Conservation (phyloP, 768 basidiomycete genomes). For the Leccinum ochraceum region DNA sequence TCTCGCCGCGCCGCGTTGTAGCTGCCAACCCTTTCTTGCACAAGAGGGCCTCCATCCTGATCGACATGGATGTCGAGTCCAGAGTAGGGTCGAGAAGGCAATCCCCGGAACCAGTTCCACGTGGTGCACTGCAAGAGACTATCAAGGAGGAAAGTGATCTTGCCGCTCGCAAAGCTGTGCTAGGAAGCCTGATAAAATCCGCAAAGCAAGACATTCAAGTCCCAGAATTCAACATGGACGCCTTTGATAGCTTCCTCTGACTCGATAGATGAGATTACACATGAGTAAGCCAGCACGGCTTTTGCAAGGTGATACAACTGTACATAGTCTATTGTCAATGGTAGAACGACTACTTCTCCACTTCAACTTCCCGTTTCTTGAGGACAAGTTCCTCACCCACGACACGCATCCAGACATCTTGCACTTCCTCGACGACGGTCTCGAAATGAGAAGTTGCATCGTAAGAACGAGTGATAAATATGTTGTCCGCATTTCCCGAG, state of each 20-base stretch:
- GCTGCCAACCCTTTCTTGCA: slow-evolving; percentile 53
- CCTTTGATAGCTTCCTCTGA: slow-evolving; percentile 46
- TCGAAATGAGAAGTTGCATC: slow-evolving; percentile 99
- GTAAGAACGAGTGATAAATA: slow-evolving; percentile 97
- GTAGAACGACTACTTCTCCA: slow-evolving; percentile 42
- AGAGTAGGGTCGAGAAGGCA: slow-evolving; percentile 55
- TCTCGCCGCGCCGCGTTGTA: slow-evolving; percentile 46
- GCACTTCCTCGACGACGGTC: slow-evolving; percentile 96
- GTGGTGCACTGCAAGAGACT: slow-evolving; percentile 29
- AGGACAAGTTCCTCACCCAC: slow-evolving; percentile 75
- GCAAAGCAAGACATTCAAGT: slow-evolving; percentile 85
- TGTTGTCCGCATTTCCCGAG: slow-evolving; percentile 78
- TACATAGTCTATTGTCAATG: slow-evolving; percentile 7
- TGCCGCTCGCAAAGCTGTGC: slow-evolving; percentile 64
- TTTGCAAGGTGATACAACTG: slow-evolving; percentile 15
- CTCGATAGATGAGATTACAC: background rate
- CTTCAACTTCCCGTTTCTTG: slow-evolving; percentile 82
- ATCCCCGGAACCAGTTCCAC: slow-evolving; percentile 43
- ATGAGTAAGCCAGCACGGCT: slow-evolving; percentile 6
- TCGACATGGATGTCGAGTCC: slow-evolving; percentile 83
- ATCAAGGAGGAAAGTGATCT: slow-evolving; percentile 56
- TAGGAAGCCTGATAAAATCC: slow-evolving; percentile 87
- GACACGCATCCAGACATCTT: slow-evolving; percentile 93
- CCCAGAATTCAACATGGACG: slow-evolving; percentile 86
- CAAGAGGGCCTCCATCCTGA: slow-evolving; percentile 74